Conservation (phyloP, 208 protist species). For the Borovskyia barvae region DNA sequence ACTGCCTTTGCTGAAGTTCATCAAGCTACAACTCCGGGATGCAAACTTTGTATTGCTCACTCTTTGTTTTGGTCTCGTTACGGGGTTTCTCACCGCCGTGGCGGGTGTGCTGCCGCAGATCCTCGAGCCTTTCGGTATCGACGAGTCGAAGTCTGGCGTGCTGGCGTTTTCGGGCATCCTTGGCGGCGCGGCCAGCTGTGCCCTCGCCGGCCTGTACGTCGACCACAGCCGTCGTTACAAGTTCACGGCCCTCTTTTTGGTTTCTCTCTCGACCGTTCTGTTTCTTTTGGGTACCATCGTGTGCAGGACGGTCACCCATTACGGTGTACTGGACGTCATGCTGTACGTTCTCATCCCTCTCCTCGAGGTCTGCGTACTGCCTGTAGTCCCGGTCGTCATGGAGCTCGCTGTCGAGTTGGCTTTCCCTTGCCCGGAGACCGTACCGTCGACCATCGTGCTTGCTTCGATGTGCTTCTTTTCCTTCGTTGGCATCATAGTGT, state of each 20-base stretch:
- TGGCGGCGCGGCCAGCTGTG: constrained; percentile 32
- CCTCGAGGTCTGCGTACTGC: constrained; percentile 35
- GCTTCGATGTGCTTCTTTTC: constrained; percentile 36
- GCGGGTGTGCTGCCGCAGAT: constrained; percentile 42
- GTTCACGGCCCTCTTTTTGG: constrained; percentile 15
- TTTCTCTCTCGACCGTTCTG: constrained; percentile 7
- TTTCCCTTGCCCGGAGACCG: constrained; percentile 42
- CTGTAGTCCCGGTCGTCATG: constrained; percentile 45
- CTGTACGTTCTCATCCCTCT: constrained; percentile 39
- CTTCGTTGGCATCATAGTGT: constrained; percentile 40
- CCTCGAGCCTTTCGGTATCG: constrained; percentile 44
- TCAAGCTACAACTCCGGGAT: constrained; percentile 28
- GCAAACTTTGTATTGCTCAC: constrained; percentile 32
- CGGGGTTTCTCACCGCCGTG: constrained; percentile 35
- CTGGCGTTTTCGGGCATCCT: constrained; percentile 52
- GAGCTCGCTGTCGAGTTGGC: constrained; percentile 58
- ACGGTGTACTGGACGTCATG: background rate
- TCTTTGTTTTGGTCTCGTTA: constrained; percentile 35
- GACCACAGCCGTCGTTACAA: constrained; percentile 41
- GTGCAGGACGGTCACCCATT: constrained; percentile 4
- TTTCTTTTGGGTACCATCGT: constrained; percentile 13
- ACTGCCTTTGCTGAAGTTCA: constrained; percentile 9
- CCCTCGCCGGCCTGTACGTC: constrained; percentile 27
- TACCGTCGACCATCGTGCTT: constrained; percentile 34
- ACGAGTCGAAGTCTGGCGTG: constrained; percentile 29